Conservation (phyloP, 1,284 basidiomycete genomes). For the Wallemia ichthyophaga region DNA sequence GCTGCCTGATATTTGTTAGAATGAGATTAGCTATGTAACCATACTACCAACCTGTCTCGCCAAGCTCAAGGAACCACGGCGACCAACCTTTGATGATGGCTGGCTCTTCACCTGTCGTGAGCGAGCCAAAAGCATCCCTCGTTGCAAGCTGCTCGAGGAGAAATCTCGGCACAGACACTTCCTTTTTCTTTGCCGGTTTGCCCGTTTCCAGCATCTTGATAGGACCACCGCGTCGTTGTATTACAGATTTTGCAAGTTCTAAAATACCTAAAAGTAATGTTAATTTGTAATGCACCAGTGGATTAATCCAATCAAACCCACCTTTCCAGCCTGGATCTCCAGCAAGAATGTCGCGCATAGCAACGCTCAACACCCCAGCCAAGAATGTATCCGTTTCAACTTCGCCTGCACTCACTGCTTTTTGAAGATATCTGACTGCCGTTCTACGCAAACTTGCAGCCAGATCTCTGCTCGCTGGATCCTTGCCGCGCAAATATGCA, state of each 20-base stretch:
- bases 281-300: not conserved
- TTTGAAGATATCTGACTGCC: slow-evolving; percentile 2
- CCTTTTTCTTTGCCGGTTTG: slow-evolving; percentile 8
- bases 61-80: slow-evolving; percentile 15
- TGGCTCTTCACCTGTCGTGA: slow-evolving; percentile 14
- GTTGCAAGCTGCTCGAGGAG: slow-evolving; percentile 15
- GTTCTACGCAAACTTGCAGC: not conserved
- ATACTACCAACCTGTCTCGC: slow-evolving; percentile 12
- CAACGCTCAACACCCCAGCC: slow-evolving; percentile 13
- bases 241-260: slow-evolving; percentile 11
- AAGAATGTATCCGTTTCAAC: slow-evolving; percentile 11
- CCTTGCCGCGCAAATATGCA: not conserved
- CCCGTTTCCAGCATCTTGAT: slow-evolving; percentile 11
- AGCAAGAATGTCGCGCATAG: slow-evolving; percentile 9
- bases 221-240: slow-evolving; percentile 14
- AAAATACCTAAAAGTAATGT: slow-evolving; percentile 8
- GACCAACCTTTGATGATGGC: slow-evolving; percentile 13
- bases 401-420: slow-evolving; percentile 10
- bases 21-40: not conserved
- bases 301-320: not conserved
- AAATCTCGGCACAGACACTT: slow-evolving; percentile 12
- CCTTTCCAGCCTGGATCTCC: slow-evolving; percentile 15
- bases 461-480: not conserved
- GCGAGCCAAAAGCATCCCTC: slow-evolving; percentile 15
- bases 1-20: slow-evolving; percentile 7